Base-by-base conservation (phyloP, 2,329 filamentous ascomycete genomes). In the Neopestalotiopsis rosae region DNA sequence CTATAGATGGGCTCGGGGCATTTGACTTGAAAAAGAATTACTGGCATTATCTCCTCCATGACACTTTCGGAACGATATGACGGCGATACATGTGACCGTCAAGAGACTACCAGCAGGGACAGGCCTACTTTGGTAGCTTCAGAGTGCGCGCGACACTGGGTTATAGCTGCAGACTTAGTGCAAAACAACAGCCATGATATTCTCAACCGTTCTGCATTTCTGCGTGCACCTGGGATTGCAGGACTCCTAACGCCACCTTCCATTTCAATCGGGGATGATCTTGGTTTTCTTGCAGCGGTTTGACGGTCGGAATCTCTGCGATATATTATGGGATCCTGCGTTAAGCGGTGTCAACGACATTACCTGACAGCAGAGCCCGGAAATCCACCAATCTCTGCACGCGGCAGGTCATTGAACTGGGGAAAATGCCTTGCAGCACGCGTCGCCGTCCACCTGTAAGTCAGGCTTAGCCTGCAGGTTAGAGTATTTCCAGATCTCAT, bases 51-150 rank as follows among this genome's bases (percentile, higher is more conserved):
- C 56, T 67, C 61, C 65, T 10, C 65, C 17, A 59, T 62, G 40
- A 38, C 28, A 62, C 32, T 20, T 40, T 52, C 24, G 28, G 24
- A 59, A 59, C 28, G 34, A 34, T n/a, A 40, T 62, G 20, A 14
- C 34, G 34, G 32, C 32, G 32, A 42, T n/a, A 14, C 59, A 62
- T 34, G 59, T 62, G 59, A 62, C 34, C 20, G 20, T 66, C 10
- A 32, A 58, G 6, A 38, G 34, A 38, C 34, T 38, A 38, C 2
- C 34, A 24, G 40, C 38, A 49, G 58, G 45, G 24, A 59, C 28
- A 58, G 66, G 40, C 34, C 59, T 28, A 17, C 63, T 67, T 69
- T 67, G 67, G 65, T 71, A 68, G 65, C 69, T 69, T 67, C 17
- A 17, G 17, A 58, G 24, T 30, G 30, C 24, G 70, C 68, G 68